phyloP scores from a whole-genome alignment of 345 rosid species.

The Ceriops zippeliana region DNA sequence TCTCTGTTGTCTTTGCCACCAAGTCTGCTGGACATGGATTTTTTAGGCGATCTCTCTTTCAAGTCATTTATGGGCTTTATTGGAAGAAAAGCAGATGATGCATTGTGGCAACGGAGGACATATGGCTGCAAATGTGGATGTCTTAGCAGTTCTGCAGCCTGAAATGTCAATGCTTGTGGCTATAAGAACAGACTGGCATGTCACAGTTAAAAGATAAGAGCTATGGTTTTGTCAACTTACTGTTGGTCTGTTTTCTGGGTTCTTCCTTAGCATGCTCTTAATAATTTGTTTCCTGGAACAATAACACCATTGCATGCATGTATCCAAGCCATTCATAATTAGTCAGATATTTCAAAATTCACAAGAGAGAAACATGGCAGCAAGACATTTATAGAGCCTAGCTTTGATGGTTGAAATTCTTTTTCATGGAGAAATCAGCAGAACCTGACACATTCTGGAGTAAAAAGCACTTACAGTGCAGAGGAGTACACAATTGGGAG shows the following conservation, averaged over 20 bases:
- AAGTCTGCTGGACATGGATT: conserved; percentile 47
- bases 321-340: conserved; percentile 3
- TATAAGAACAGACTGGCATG: conserved; percentile 16
- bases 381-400: background rate
- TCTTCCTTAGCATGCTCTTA: conserved; percentile 86
- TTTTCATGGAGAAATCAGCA: background rate
- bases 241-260: conserved; percentile 70
- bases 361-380: background rate
- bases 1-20: conserved; percentile 37
- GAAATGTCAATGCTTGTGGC: conserved; percentile 13
- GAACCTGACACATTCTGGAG: background rate
- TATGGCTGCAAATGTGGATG: conserved; percentile 77
- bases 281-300: conserved; percentile 80
- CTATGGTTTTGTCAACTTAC: conserved; percentile 41
- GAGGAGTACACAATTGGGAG: conserved; percentile 91
- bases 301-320: conserved; percentile 10
- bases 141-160: conserved; percentile 93
- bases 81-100: conserved; percentile 81
- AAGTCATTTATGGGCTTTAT: conserved; percentile 48
- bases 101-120: conserved; percentile 61
- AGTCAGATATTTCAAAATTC: background rate
- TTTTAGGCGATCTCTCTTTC: conserved; percentile 60
- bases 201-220: conserved; percentile 10
- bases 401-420: background rate
- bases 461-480: conserved; percentile 57